Evolutionary conservation across 768 basidiomycete genomes (phyloP), one percentile per base, ranked within the genome.

Genomic region (Nidularia pulvinata): DNA sequence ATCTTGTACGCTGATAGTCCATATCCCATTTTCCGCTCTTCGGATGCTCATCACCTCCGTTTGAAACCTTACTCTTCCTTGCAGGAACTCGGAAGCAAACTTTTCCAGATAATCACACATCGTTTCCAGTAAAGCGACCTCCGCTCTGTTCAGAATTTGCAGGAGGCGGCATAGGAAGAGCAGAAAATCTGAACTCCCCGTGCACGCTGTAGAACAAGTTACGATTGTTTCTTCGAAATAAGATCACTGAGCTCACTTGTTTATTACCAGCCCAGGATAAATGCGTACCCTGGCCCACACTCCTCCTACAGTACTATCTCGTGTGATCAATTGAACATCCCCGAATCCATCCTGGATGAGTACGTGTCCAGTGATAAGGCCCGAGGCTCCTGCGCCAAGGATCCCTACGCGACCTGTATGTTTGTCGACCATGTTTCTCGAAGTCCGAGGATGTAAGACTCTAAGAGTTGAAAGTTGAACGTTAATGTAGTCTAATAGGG

Each of bases 121-220:
- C 82, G 5, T 78, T 65, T 3, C 85, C 86, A 14, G 71, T 68
- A 11, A 86, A 71, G 1, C 81, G 76, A 3, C 77, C 78, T 0
- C 76, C 78, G 1, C 66, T 75, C 44, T 65, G 54, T 7, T 46
- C 55, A 9, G 67, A 54, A n/a, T 70, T 57, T 6, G 58, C 36
- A 10, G 79, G 81, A 3, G 68, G 64, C 0, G 78, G 76, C 85
- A 86, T 86, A 1, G 71, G 61, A 36, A 85, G 55, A 0, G 78
- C 58, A 5, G 85, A 85, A 65, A 88, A 86, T 10, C 74, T 61
- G 55, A 78, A 86, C 57, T 89, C 84, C 2, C 85, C 85, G 58
- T 85, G 78, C 1, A 88, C 83, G 58, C 86, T 88, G 51, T 19
- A 10, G 32, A 22, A 33, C 14, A 11, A 46, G 45, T 39, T 39